Conservation (phyloP, 805 yeast species). For the Nakazawaea wyomingensis region DNA sequence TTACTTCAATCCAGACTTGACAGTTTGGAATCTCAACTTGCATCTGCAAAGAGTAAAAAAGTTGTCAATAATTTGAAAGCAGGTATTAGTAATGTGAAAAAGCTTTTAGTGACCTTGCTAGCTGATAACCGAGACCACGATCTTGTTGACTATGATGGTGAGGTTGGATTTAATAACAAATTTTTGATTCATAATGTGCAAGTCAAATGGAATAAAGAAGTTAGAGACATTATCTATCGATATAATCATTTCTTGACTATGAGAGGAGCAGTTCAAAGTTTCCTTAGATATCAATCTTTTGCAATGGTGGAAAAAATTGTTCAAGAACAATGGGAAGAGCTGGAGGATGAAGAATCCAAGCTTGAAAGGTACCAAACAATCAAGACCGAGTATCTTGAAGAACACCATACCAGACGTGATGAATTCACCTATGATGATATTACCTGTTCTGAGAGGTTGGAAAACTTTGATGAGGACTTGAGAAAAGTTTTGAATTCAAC, state of each 20-base stretch:
- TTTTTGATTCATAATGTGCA: slow-evolving; percentile 69
- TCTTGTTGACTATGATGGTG: slow-evolving; percentile 4
- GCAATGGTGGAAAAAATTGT: slow-evolving; percentile 47
- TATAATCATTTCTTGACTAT: slow-evolving; percentile 48
- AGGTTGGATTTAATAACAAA: slow-evolving; percentile 49
- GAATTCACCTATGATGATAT: slow-evolving; percentile 8
- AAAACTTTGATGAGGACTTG: slow-evolving; percentile 49
- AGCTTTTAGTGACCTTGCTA: slow-evolving; percentile 7
- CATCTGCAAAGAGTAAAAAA: slow-evolving; percentile 19
- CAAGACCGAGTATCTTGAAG: slow-evolving; percentile 18
- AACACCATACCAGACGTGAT: slow-evolving; percentile 14
- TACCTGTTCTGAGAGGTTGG: slow-evolving; percentile 29
- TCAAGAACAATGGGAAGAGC: slow-evolving; percentile 21
- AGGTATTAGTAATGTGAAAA: slow-evolving; percentile 11
- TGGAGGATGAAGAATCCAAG: slow-evolving; percentile 1
- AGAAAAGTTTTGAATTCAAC: slow-evolving; percentile 32
- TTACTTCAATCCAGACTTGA: slow-evolving; percentile 30
- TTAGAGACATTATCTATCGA: slow-evolving; percentile 58
- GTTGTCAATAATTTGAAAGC: slow-evolving; percentile 4
- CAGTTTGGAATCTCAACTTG: slow-evolving; percentile 22
- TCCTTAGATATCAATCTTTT: slow-evolving; percentile 44
- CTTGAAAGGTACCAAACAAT: slow-evolving; percentile 4
- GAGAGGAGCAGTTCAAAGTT: slow-evolving; percentile 37
- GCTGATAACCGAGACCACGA: background rate
- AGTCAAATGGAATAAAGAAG: slow-evolving; percentile 71